Conservation (phyloP, 306 rosid genomes). For the Dalbergia oliveri region DNA sequence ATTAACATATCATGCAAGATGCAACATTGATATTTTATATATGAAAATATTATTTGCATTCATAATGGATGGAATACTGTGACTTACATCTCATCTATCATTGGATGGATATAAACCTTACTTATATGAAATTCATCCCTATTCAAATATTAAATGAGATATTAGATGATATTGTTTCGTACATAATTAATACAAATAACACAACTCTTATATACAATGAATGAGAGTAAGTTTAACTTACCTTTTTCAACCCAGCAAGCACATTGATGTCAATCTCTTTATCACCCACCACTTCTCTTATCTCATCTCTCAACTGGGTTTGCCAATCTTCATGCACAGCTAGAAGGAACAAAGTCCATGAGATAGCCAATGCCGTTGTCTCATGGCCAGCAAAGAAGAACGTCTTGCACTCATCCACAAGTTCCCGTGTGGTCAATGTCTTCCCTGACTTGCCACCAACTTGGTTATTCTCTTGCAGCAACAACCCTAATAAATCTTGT, state of each 20-base stretch:
- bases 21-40: too few species aligned
- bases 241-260: constrained; percentile 74
- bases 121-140: too few species aligned
- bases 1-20: too few species aligned
- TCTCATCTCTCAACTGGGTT: constrained; percentile 65
- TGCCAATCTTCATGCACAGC: constrained; percentile 80
- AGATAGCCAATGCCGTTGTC: constrained; percentile 89
- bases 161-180: too few species aligned
- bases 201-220: background rate
- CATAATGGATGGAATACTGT: too few species aligned
- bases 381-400: constrained; percentile 94
- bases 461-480: constrained; percentile 58
- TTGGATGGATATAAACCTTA: too few species aligned
- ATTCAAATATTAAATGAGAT: too few species aligned
- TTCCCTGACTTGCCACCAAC: constrained; percentile 47
- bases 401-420: constrained; percentile 89
- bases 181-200: too few species aligned
- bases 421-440: constrained; percentile 53
- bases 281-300: constrained; percentile 67
- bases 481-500: constrained; percentile 63
- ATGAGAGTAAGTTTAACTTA: constrained; percentile 21
- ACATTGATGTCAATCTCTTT: constrained; percentile 52
- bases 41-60: too few species aligned
- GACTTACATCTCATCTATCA: too few species aligned
- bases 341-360: constrained; percentile 82